phyloP scores from a whole-genome alignment of 108 stramenopile genomes.

The Schizochytrium sp. region DNA sequence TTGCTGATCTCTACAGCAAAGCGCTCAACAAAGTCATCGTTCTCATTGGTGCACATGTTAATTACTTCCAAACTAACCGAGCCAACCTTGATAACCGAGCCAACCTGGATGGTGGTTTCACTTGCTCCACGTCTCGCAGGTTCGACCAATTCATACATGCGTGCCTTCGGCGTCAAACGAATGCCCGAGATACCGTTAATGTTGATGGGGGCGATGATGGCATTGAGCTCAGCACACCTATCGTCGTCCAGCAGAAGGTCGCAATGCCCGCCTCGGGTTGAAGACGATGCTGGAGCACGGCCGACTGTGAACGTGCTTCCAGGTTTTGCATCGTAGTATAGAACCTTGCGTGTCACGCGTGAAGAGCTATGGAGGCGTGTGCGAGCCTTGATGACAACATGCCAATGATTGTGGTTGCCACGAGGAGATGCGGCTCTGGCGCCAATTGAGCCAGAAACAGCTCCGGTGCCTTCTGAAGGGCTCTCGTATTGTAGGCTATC shows the following conservation, averaged over 20 bases:
- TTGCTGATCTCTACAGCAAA: neutral
- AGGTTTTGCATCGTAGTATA: constrained; percentile 22
- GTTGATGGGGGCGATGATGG: neutral
- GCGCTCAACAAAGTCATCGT: constrained; percentile 57
- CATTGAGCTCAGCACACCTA: constrained; percentile 41
- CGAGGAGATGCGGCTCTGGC: neutral
- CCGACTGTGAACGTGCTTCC: constrained; percentile 36
- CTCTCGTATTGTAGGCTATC: neutral
- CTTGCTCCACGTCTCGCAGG: neutral
- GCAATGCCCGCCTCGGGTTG: neutral
- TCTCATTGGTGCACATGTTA: constrained; percentile 24
- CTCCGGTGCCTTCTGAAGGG: neutral
- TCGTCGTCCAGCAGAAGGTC: constrained; percentile 46
- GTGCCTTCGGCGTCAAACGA: neutral
- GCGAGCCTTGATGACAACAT: constrained; percentile 40
- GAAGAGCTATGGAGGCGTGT: constrained; percentile 37
- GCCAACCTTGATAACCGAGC: constrained; percentile 55
- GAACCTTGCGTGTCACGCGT: neutral
- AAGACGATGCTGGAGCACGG: neutral
- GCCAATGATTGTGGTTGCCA: neutral
- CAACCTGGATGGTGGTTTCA: constrained; percentile 14
- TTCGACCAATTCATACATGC: constrained; percentile 54
- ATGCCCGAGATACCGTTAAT: constrained; percentile 10
- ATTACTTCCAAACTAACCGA: constrained; percentile 49
- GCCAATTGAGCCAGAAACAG: neutral